phyloP scores from a whole-genome alignment of 2,329 filamentous ascomycete species.

The Cercospora beticola region DNA sequence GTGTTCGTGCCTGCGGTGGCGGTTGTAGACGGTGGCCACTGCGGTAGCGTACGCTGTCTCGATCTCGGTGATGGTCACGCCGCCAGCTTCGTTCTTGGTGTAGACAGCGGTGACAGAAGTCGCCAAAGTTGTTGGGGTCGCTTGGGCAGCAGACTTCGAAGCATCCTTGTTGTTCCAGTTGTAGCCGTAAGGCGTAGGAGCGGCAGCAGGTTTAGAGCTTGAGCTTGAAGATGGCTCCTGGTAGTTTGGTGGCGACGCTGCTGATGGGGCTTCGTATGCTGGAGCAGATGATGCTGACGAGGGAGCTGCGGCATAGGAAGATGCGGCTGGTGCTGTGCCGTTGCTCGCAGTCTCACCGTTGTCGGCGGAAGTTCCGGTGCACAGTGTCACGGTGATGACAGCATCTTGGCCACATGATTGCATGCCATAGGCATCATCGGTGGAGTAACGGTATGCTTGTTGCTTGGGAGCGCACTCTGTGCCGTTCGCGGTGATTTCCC shows the following conservation, averaged over 20 bases:
- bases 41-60: conserved; percentile 31
- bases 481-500: conserved; percentile 37
- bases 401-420: conserved; percentile 37
- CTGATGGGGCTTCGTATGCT: conserved; percentile 16
- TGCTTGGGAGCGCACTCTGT: conserved; percentile 33
- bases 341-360: conserved; percentile 6
- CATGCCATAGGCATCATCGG: conserved; percentile 43
- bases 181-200: conserved; percentile 9
- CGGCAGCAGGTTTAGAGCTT: conserved; percentile 1
- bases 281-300: conserved; percentile 8
- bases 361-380: conserved; percentile 33
- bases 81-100: conserved; percentile 19
- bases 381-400: conserved; percentile 40
- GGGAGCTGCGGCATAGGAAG: conserved; percentile 11
- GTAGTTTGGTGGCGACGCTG: conserved; percentile 12
- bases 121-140: conserved; percentile 25
- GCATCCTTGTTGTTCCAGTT: conserved; percentile 20
- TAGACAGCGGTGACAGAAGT: conserved; percentile 24
- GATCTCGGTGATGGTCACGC: conserved; percentile 33
- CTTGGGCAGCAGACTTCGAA: conserved; percentile 13
- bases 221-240: conserved; percentile 9
- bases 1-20: conserved; percentile 31
- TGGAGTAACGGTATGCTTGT: conserved; percentile 41
- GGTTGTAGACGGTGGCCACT: conserved; percentile 29
- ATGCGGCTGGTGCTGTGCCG: conserved; percentile 13